These are phyloP conservation scores for Talinum fruticosum DNA, from an alignment of 148 eudicot species.

Conservation along the genomic window DNA sequence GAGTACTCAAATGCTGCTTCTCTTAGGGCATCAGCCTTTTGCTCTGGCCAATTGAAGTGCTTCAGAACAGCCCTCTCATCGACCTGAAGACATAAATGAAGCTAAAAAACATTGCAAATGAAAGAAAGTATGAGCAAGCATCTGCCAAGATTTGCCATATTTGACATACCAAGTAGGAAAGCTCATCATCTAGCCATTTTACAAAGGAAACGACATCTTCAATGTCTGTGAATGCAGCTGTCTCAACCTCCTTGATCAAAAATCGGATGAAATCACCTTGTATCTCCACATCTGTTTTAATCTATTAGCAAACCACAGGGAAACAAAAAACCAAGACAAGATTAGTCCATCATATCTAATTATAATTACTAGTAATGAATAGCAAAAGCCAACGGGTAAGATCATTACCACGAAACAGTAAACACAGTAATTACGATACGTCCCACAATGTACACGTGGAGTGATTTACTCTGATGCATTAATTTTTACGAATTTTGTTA, in stretches of 20 bases:
- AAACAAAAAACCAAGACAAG: not conserved
- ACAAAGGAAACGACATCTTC: slow-evolving; percentile 90
- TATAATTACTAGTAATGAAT: too few relatives aligned
- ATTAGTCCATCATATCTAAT: not conserved
- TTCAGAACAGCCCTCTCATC: slow-evolving; percentile 97
- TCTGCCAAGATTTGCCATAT: too few relatives aligned
- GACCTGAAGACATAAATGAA: slow-evolving; percentile 37
- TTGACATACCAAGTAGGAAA: slow-evolving; percentile 72
- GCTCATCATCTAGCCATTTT: slow-evolving; percentile 96
- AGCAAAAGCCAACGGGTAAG: too few relatives aligned
- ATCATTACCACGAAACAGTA: too few relatives aligned
- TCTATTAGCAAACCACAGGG: slow-evolving; percentile 39
- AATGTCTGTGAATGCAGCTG: slow-evolving; percentile 74
- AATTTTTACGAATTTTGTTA: too few relatives aligned
- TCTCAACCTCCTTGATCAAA: slow-evolving; percentile 73
- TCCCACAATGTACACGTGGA: too few relatives aligned
- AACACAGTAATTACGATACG: too few relatives aligned
- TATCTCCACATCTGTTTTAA: slow-evolving; percentile 86
- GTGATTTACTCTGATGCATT: too few relatives aligned
- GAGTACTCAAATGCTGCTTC: slow-evolving; percentile 97
- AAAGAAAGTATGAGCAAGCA: not conserved
- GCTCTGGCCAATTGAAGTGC: slow-evolving; percentile 96
- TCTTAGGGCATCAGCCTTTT: slow-evolving; percentile 87
- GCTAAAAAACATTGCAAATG: not conserved
- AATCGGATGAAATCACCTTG: slow-evolving; percentile 87